Evolutionary conservation across 2,329 filamentous ascomycete species (phyloP).

Genomic region (Exserohilum turcica): DNA sequence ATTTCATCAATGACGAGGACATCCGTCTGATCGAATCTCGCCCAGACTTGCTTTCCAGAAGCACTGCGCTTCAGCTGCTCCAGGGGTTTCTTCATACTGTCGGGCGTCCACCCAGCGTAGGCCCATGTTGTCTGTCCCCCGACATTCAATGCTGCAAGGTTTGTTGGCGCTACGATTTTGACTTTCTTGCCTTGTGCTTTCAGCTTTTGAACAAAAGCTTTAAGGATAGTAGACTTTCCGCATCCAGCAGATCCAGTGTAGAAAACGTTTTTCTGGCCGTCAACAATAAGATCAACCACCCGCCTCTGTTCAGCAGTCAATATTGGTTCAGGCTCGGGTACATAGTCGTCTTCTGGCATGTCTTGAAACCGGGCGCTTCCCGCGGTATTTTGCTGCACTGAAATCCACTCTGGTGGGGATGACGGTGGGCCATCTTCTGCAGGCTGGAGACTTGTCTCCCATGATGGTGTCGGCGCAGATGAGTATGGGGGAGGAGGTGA

Average conservation of each 20-base stretch:
- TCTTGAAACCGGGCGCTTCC: neutral
- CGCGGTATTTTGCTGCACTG: neutral
- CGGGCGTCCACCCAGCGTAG: conserved; percentile 62
- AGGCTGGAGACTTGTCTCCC: neutral
- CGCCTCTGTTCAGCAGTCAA: conserved; percentile 57
- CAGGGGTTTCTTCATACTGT: conserved; percentile 52
- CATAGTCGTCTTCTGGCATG: neutral
- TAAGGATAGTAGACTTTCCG: conserved; percentile 63
- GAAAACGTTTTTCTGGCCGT: conserved; percentile 62
- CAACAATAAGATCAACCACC: conserved; percentile 58
- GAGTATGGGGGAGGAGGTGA: neutral
- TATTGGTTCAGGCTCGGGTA: conserved; percentile 16
- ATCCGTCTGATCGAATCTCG: conserved; percentile 53
- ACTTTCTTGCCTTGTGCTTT: conserved; percentile 47
- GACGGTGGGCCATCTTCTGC: neutral
- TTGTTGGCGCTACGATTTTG: conserved; percentile 63
- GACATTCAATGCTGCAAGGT: conserved; percentile 63
- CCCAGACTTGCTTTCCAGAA: conserved; percentile 40
- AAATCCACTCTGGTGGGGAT: neutral
- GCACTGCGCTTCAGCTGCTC: conserved; percentile 41
- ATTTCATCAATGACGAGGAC: conserved; percentile 70
- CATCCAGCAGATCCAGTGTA: conserved; percentile 68
- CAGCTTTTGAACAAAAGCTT: conserved; percentile 54
- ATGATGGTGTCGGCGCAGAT: neutral
- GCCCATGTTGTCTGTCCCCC: conserved; percentile 61